Conservation (phyloP, 441 rosid genomes). For the Erysimum cheiri region DNA sequence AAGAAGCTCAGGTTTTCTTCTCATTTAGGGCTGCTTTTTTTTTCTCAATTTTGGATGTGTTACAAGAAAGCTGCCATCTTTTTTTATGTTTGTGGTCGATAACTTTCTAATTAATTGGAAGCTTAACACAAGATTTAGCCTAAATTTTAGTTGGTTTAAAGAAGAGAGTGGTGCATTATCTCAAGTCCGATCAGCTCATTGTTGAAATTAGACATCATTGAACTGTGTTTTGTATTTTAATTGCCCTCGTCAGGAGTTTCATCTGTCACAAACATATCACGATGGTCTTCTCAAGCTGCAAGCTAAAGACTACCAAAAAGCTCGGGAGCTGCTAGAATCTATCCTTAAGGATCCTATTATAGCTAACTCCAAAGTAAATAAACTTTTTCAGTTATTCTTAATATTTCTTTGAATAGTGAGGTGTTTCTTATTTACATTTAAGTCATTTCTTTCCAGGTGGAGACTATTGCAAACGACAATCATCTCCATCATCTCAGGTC, state of each 20-base stretch:
- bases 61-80: neutral
- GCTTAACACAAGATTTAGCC: constrained; percentile 11
- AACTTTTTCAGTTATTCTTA: neutral
- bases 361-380: constrained; percentile 65
- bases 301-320: constrained; percentile 84
- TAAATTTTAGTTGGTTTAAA: constrained; percentile 3
- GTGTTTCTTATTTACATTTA: neutral
- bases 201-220: constrained; percentile 22
- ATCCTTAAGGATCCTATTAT: constrained; percentile 88
- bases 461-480: constrained; percentile 67
- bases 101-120: neutral
- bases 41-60: neutral
- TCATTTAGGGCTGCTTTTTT: constrained; percentile 24
- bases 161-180: constrained; percentile 26
- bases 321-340: constrained; percentile 78
- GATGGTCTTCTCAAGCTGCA: constrained; percentile 93
- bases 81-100: neutral
- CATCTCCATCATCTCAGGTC: constrained; percentile 95
- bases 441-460: constrained; percentile 56
- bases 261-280: constrained; percentile 87
- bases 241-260: constrained; percentile 73
- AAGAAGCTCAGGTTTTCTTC: constrained; percentile 89
- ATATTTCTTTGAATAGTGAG: neutral
- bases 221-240: neutral
- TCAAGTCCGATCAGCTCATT: constrained; percentile 12